These are phyloP conservation scores for Basipetospora sp. DNA, from an alignment of 2,329 filamentous ascomycete genomes.

Conservation along the genomic window DNA sequence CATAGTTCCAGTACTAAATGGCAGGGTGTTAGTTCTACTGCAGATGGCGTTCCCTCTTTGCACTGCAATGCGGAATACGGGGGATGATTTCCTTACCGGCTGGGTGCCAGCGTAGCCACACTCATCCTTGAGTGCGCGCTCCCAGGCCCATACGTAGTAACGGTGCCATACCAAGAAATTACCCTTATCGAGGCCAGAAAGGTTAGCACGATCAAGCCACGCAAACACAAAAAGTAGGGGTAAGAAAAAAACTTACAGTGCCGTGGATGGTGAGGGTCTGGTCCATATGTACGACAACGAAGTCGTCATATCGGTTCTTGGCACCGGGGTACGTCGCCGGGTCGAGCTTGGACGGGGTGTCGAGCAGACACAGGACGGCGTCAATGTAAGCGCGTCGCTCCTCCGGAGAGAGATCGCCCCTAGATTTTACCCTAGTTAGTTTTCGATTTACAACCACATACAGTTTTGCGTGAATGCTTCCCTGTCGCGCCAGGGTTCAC, in stretches of 20 bases:
- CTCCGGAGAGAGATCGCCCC: slow-evolving; percentile 7
- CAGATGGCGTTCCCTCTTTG: no score
- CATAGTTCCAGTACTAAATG: slow-evolving; percentile 38
- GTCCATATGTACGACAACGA: slow-evolving; percentile 18
- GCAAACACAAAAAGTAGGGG: no score
- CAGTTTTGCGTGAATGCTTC: no score
- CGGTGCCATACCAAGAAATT: slow-evolving; percentile 29
- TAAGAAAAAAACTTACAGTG: slow-evolving; percentile 13
- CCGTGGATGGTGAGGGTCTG: slow-evolving; percentile 13
- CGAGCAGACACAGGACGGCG: slow-evolving; percentile 14
- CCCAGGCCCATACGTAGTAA: slow-evolving; percentile 24
- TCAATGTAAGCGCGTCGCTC: slow-evolving; percentile 14
- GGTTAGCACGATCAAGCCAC: no score
- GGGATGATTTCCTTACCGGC: slow-evolving; percentile 14
- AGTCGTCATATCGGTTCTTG: slow-evolving; percentile 18
- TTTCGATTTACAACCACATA: no score
- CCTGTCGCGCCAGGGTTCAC: no score
- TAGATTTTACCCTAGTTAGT: not conserved
- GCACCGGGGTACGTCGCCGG: slow-evolving; percentile 13
- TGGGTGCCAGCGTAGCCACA: slow-evolving; percentile 26
- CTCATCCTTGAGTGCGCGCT: slow-evolving; percentile 24
- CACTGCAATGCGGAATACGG: no score
- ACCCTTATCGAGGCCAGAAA: slow-evolving; percentile 10
- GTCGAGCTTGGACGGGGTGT: slow-evolving; percentile 13
- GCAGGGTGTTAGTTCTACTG: not conserved